Evolutionary conservation across 768 basidiomycete genomes (phyloP), one percentile per base, ranked within the genome.

Genomic region (Mrakia frigida): DNA sequence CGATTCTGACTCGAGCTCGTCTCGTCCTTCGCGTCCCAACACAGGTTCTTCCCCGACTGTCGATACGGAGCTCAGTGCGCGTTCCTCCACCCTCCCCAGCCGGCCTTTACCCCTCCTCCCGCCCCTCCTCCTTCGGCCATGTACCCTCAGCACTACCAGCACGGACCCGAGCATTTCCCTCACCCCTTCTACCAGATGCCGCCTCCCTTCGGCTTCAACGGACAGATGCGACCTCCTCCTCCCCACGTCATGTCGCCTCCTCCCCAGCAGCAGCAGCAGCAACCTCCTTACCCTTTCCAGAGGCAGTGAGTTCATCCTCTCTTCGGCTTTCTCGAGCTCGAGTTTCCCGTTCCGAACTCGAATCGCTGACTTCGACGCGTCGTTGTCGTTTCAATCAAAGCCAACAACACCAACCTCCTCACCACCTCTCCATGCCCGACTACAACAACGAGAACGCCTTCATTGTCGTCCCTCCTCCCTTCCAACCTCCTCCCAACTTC

Each of bases 41-140:
- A 14, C n/a, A 77, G 83, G 73, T 83, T 83, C 79, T 84, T 83
- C 80, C 83, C 83, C 37, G 82, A 82, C 75, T 84, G 83, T 79
- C 80, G 82, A 67, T 84, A 83, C 78, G 83, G 82, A 28, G 70
- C 76, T 70, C 78, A 80, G 18, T 84, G 83, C 67, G 81, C 81
- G 28, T 84, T 84, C 82, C 82, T 80, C 73, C 83, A 83, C 73
- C 83, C 83, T 43, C 78, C 75, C 23, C 80, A 80, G 70, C 80
- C 69, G n/a, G 28, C 33, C 72, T 79, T 79, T 74, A 79, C 72
- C 79, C 78, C 75, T 68, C 73, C 56, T 52, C 60, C 74, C 68
- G 76, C 78, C 25, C 79, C 71, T 33, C 77, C 72, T 11, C 77
- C 77, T 46, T 52, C 67, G 52, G 31, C 56, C 25, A 70, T 78